Conservation (phyloP, 2,329 filamentous ascomycete species). For the Aspergillus luchuensis region DNA sequence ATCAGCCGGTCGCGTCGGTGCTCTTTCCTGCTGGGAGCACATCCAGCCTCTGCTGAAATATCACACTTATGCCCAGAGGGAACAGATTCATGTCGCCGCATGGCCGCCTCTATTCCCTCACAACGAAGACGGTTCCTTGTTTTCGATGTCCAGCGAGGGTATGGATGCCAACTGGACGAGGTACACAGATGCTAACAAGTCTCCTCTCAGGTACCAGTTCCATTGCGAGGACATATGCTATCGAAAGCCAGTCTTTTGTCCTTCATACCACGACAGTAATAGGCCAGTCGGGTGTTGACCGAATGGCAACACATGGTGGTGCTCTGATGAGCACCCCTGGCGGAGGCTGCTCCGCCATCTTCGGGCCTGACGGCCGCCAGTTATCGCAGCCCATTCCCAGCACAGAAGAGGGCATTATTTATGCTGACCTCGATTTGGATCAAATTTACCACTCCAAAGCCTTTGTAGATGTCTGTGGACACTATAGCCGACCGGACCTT, state of each 20-base stretch:
- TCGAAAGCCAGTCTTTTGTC: constrained; percentile 59
- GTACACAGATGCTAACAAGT: not conserved
- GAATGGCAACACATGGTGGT: constrained; percentile 44
- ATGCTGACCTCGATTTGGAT: constrained; percentile 52
- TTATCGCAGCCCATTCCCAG: constrained; percentile 42
- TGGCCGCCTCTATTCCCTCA: constrained; percentile 46
- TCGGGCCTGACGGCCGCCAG: constrained; percentile 54
- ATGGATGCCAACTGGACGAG: not conserved
- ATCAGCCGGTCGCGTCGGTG: constrained; percentile 46
- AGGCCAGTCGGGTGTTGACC: constrained; percentile 46
- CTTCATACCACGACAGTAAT: constrained; percentile 56
- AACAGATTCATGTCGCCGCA: constrained; percentile 52
- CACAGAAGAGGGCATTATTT: constrained; percentile 51
- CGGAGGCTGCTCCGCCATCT: constrained; percentile 51
- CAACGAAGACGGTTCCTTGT: constrained; percentile 25
- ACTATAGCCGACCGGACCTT: constrained; percentile 14
- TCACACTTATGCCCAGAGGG: constrained; percentile 47
- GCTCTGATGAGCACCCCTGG: constrained; percentile 44
- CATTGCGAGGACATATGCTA: constrained; percentile 57
- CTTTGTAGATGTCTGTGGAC: constrained; percentile 9
- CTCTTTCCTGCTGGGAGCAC: constrained; percentile 56
- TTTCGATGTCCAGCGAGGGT: constrained; percentile 37
- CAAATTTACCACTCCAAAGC: constrained; percentile 37
- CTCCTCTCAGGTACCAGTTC: constrained; percentile 34
- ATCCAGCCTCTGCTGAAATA: constrained; percentile 55